phyloP scores from a whole-genome alignment of 2,329 filamentous ascomycete genomes.

The Amesomyces nigricolor region DNA sequence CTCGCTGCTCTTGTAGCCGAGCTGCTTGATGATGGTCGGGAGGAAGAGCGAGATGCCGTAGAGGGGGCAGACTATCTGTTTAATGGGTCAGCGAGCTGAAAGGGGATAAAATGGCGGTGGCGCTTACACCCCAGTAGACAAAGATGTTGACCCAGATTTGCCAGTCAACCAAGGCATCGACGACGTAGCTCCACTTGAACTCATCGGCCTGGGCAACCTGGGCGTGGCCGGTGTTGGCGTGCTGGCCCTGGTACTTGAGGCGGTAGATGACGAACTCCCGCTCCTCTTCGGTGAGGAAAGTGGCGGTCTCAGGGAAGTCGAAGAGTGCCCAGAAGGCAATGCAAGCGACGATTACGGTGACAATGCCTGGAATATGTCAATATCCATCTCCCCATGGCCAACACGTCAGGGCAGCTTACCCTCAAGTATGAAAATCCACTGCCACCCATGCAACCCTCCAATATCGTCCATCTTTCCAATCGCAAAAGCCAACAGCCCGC shows the following conservation, averaged over 20 bases:
- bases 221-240: slow-evolving; percentile 16
- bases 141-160: slow-evolving; percentile 63
- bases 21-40: slow-evolving; percentile 56
- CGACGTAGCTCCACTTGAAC: slow-evolving; percentile 70
- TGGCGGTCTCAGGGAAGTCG: slow-evolving; percentile 76
- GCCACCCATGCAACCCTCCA: slow-evolving; percentile 54
- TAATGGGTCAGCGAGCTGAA: background rate
- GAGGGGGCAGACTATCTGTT: slow-evolving; percentile 47
- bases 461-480: slow-evolving; percentile 66
- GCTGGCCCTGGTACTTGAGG: slow-evolving; percentile 57
- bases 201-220: slow-evolving; percentile 61
- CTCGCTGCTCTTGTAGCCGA: slow-evolving; percentile 51
- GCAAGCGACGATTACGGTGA: slow-evolving; percentile 51
- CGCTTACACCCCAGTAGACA: slow-evolving; percentile 59
- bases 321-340: slow-evolving; percentile 65
- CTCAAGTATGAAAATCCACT: slow-evolving; percentile 65
- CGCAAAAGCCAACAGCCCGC: slow-evolving; percentile 63
- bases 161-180: slow-evolving; percentile 69
- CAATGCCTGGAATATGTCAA: slow-evolving; percentile 17
- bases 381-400: background rate
- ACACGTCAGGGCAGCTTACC: slow-evolving; percentile 38
- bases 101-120: slow-evolving; percentile 30
- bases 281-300: slow-evolving; percentile 66
- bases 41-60: slow-evolving; percentile 55
- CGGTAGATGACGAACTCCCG: slow-evolving; percentile 64